A percentile compares a stretch with the other conserved stretches of the same genome.
phyloP scores from a whole-genome alignment of 208 protist species.

The Zelonia costaricensis region DNA sequence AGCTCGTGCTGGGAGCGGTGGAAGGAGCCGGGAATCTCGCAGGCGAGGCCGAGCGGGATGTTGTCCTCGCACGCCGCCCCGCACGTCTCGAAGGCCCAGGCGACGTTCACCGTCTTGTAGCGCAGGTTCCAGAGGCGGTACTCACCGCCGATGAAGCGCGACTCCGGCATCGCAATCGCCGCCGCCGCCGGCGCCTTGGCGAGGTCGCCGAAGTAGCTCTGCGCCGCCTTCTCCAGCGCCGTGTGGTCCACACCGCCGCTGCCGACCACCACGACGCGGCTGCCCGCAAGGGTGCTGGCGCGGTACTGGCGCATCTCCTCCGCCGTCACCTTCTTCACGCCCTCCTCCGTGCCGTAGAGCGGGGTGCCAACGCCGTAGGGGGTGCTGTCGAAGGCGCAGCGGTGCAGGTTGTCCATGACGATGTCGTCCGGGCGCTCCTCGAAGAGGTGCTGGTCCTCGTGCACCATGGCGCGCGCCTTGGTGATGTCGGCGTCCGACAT shows the following conservation, averaged over 20 bases:
- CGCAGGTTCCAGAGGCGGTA: constrained; percentile 89
- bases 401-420: constrained; percentile 97
- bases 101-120: constrained; percentile 87
- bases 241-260: constrained; percentile 96
- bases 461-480: constrained; percentile 89
- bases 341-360: constrained; percentile 95
- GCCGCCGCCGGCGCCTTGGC: constrained; percentile 24
- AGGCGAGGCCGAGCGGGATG: constrained; percentile 83
- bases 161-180: constrained; percentile 37
- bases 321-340: constrained; percentile 86
- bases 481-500: constrained; percentile 88
- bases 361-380: constrained; percentile 90
- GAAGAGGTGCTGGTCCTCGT: constrained; percentile 93
- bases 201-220: constrained; percentile 91
- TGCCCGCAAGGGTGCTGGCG: constrained; percentile 89
- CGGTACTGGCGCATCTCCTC: constrained; percentile 84
- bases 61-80: constrained; percentile 83
- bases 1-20: constrained; percentile 90
- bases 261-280: constrained; percentile 95
- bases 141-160: constrained; percentile 82
- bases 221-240: constrained; percentile 88
- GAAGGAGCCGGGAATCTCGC: constrained; percentile 86
- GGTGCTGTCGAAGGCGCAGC: constrained; percentile 91
- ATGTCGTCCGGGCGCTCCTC: constrained; percentile 94
- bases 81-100: constrained; percentile 91